Base-by-base conservation (phyloP, 371 early-diverging fungal genomes). In the Mortierella sp. region DNA sequence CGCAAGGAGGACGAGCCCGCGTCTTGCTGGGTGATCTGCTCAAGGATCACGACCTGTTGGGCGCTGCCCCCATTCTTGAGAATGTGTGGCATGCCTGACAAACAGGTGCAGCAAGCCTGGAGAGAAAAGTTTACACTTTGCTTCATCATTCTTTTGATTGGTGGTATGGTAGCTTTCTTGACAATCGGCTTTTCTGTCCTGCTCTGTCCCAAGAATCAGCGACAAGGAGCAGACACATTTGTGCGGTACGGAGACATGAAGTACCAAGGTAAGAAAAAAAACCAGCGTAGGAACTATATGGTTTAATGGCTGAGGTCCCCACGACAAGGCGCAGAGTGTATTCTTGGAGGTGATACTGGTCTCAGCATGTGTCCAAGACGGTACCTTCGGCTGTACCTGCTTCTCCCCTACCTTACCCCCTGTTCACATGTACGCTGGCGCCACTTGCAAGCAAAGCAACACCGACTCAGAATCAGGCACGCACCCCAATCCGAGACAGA, bases 101-200 rank as follows among this genome's bases (percentile, higher is more conserved):
- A 67, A 46, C 68, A 56, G 30, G 60, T 67, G 4, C 68, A 67
- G 30, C 94, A 93, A 78, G 97, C 97, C 2, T 95, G 95, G 95
- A 86, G 97, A 59, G 97, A 97, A 73, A 97, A 97, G 75, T 83
- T 96, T n/a, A 87, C 92, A 9, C 82, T 95, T 52, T 90, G 90
- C 62, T 87, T 89, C 55, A 86, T 94, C 44, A 93, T 92, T 60
- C 66, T 86, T 19, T 58, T 85, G 28, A 81, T 93, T 70, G 86
- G 90, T 43, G 83, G 80, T 0, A 59, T 85, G 42, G 86, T 91
- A 1, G 89, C 87, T 46, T 91, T 90, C 54, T 78, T 91, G 48
- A 89, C 89, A 2, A 71, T 90, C 54, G 88, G 89, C 26, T 82
- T 89, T 41, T 79, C 86, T n/a, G 49, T 72, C 23, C 75, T 86